Percentiles rank a stretch among this genome's conserved stretches.
Evolutionary conservation across 805 yeast genomes (phyloP).

Genomic region (Metschnikowia koreensis): DNA sequence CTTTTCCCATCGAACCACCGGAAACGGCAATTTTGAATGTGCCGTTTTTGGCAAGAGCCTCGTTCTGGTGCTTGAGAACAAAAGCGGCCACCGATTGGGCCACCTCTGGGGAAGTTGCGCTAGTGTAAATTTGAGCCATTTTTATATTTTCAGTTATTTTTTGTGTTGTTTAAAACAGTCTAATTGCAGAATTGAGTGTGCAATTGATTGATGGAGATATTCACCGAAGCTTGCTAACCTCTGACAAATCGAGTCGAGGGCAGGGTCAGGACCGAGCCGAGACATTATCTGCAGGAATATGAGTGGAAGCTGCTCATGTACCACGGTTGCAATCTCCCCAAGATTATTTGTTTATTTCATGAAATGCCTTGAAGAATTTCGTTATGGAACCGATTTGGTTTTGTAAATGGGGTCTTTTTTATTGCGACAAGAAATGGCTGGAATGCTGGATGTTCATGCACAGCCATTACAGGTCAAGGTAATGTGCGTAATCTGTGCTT

Average conservation of each 20-base stretch:
- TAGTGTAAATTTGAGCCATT: conserved; percentile 39
- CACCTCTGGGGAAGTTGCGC: conserved; percentile 55
- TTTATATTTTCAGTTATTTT: not conserved
- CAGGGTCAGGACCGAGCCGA: too few species aligned
- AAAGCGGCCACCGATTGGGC: conserved; percentile 65
- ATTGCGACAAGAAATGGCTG: too few species aligned
- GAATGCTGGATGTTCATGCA: not conserved
- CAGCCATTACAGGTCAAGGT: conserved; percentile 46
- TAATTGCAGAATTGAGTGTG: not conserved
- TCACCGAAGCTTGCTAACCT: too few species aligned
- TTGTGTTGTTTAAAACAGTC: not conserved
- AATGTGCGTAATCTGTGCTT: conserved; percentile 85
- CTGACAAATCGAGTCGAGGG: too few species aligned
- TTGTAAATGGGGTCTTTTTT: too few species aligned
- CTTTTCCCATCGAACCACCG: conserved; percentile 88
- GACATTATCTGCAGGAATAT: too few species aligned
- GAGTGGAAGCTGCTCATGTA: too few species aligned
- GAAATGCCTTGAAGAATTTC: too few species aligned
- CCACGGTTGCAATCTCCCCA: too few species aligned
- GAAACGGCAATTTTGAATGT: conserved; percentile 76
- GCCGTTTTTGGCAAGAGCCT: conserved; percentile 45
- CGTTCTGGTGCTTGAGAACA: conserved; percentile 60
- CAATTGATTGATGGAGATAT: not conserved
- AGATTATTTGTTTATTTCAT: too few species aligned
- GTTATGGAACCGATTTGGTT: too few species aligned